phyloP scores from a whole-genome alignment of 1,139 yeast genomes.

The Debaryomyces psychrophilus region DNA sequence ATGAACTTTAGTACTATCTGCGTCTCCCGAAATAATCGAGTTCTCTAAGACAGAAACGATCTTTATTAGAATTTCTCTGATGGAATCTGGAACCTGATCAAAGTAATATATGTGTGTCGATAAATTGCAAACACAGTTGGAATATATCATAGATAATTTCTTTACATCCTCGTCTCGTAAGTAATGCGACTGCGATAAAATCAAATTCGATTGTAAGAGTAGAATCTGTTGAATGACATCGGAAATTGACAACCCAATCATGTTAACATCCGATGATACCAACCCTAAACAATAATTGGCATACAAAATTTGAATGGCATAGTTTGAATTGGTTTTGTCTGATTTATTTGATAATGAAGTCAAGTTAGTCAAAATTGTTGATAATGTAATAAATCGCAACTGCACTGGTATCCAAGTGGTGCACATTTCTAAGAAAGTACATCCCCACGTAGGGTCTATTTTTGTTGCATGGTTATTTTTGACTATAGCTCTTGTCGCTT shows the following conservation, averaged over 20 bases:
- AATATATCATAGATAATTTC: constrained; percentile 35
- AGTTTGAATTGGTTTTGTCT: constrained; percentile 26
- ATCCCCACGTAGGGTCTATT: constrained; percentile 50
- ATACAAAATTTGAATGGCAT: constrained; percentile 48
- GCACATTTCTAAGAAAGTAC: constrained; percentile 61
- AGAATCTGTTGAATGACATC: constrained; percentile 73
- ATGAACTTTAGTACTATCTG: constrained; percentile 24
- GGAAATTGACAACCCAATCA: constrained; percentile 88
- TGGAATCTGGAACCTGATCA: constrained; percentile 79
- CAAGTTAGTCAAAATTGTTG: constrained; percentile 43
- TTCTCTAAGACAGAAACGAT: constrained; percentile 37
- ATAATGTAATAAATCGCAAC: constrained; percentile 69
- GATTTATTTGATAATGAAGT: constrained; percentile 23
- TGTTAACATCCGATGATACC: constrained; percentile 75
- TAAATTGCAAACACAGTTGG: constrained; percentile 60
- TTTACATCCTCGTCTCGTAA: constrained; percentile 26
- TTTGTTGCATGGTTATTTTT: constrained; percentile 31
- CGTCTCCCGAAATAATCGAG: constrained; percentile 20
- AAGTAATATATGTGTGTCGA: constrained; percentile 75
- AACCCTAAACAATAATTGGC: constrained; percentile 64
- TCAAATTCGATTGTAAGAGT: constrained; percentile 55
- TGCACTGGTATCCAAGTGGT: constrained; percentile 89
- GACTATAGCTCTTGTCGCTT: constrained; percentile 50
- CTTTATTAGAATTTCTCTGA: constrained; percentile 55
- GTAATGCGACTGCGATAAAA: constrained; percentile 30